Evolutionary conservation across 2,329 filamentous ascomycete genomes (phyloP), one percentile per base, ranked within the genome.

Genomic region (Colletotrichum orchidophilum): DNA sequence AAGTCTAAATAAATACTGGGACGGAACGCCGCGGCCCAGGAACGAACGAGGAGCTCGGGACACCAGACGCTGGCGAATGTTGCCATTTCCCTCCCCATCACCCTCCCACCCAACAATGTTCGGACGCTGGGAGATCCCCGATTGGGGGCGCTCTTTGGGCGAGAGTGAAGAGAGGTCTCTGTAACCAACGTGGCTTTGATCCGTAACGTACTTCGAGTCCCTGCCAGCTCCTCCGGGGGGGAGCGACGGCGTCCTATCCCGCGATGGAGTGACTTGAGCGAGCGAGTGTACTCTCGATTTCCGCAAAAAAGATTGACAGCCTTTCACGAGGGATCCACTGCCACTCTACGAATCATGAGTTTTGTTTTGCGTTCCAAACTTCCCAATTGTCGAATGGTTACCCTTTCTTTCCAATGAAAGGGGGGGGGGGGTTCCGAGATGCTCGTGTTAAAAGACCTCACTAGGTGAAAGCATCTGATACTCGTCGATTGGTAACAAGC

Each of bases 111-210:
- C 46, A 63, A 39, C 42, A 57, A 33, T 49, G 57, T 66, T 70
- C 67, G 67, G 63, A 67, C 39, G 63, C 42, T 29, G 50, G 67
- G 11, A 39, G 57, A 29, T 57, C 57, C 31, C 63, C 63, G 49
- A 70, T 67, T 67, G 63, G 67, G 39, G 11, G 42, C 21, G 42
- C 12, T 21, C 5, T n/a, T 15, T 54, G 57, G 13, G 21, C 35
- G 39, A 42, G 39, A n/a, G 7, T 5, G 39, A 2, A 8, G 39
- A 42, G 6, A 3, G n/a, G n/a, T 33, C 18, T 8, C n/a, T 12
- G 24, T 18, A 31, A 35, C 18, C 21, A 7, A 31, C 39, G 18
- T 27, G 33, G 55, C 15, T 35, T 35, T 39, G 55, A 58, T 21
- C 18, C 18, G 18, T 18, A 46, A 46, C n/a, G 13, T 39, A 9